Evolutionary conservation across 2,329 filamentous ascomycete species (phyloP), one percentile per base, ranked within the genome.

Genomic region (Alternaria dauci): DNA sequence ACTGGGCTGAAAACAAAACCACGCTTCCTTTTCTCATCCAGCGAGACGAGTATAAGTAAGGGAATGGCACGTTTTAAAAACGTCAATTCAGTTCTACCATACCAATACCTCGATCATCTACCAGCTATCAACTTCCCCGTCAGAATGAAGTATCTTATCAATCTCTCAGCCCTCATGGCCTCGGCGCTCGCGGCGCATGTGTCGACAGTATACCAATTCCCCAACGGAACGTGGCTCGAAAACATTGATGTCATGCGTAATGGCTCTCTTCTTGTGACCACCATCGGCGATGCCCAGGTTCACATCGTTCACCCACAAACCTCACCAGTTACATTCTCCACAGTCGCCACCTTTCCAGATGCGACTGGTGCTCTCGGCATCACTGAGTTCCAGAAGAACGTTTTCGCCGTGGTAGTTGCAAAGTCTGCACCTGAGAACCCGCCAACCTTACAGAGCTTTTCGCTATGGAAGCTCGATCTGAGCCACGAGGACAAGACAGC

Each of bases 221-320:
- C 65, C 4, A 70, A 71, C 32, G 55, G 59, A 23, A 72, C 68
- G 12, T 76, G 71, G 71, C 58, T 75, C 38, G 80, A 81, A 59
- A 81, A 81, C 53, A 66, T 81, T 25, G 76, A 72, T 8, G 58
- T 78, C 3, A 76, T 74, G 20, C 52, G 69, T n/a, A 79, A 79
- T 46, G 77, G 76, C 14, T 69, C 76, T 26, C 62, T 81, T n/a
- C 71, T 81, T 30, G 71, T 76, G n/a, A 65, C 71, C 14, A 60
- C 74, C 4, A 57, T 80, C 9, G 71, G 73, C 41, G 48, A 52
- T 20, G 70, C 78, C 8, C 71, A 77, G 52, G 61, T 81, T 3
- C 72, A 72, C 60, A 66, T 77, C 28, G 62, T 81, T 36, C 65
- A 79, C 52, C 78, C 78, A 2, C 53, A 50, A 12, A 54, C 25